Evolutionary conservation across 768 basidiomycete genomes (phyloP).

Genomic region (Paxillus ammoniavirescens): DNA sequence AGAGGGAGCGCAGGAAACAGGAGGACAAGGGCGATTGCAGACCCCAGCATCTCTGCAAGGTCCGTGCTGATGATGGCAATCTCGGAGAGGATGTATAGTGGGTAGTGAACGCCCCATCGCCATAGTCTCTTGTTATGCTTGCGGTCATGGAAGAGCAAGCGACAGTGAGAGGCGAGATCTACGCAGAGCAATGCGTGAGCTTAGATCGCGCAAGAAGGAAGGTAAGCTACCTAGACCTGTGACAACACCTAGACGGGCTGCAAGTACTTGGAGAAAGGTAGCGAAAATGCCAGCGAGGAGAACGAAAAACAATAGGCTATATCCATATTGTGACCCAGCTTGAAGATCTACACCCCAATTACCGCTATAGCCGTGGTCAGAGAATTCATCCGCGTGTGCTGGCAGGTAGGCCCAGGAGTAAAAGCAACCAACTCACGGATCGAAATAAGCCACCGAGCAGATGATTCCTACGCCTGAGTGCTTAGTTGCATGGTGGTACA

Average conservation of each 20-base stretch:
- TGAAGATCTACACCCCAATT: conserved; percentile 92
- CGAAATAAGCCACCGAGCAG: conserved; percentile 86
- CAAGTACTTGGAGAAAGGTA: conserved; percentile 74
- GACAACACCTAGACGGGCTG: conserved; percentile 78
- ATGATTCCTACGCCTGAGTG: conserved; percentile 85
- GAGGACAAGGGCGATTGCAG: conserved; percentile 77
- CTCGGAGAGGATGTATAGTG: conserved; percentile 63
- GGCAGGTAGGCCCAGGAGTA: neutral
- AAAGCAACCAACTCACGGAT: conserved; percentile 54
- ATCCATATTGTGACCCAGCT: conserved; percentile 84
- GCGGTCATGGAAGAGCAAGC: conserved; percentile 62
- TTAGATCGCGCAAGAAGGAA: neutral
- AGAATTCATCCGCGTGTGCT: neutral
- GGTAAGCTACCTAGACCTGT: conserved; percentile 65
- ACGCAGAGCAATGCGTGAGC: conserved; percentile 18
- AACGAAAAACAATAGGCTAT: conserved; percentile 82
- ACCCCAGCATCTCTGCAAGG: conserved; percentile 78
- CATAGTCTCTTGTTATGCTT: conserved; percentile 55
- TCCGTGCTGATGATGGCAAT: conserved; percentile 77
- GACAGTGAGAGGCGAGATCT: conserved; percentile 65
- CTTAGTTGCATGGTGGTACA: conserved; percentile 52
- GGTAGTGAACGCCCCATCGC: conserved; percentile 62
- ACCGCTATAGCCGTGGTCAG: conserved; percentile 42
- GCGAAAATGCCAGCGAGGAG: conserved; percentile 81
- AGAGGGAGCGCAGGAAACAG: conserved; percentile 67